Evolutionary conservation across 306 rosid species (phyloP).

Genomic region (Cucurbita maxima): DNA sequence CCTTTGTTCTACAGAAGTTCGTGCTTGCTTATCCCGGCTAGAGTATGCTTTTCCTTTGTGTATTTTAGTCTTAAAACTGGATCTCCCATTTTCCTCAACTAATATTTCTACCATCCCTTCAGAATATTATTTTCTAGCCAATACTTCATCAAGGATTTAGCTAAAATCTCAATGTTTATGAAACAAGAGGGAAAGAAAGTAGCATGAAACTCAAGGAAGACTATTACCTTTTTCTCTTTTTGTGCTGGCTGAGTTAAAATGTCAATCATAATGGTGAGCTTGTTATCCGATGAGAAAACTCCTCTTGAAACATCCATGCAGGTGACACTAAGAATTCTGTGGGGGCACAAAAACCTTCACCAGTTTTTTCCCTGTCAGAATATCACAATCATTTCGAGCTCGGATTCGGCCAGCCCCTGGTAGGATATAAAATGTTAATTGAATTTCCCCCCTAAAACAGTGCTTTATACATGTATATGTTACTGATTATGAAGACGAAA

Average conservation of each 20-base stretch:
- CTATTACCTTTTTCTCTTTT: too few species aligned
- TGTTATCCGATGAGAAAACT: not conserved
- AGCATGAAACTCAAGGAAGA: not conserved
- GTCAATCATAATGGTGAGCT: not conserved
- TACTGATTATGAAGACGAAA: not conserved
- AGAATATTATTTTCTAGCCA: not conserved
- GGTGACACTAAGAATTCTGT: slow-evolving; percentile 42
- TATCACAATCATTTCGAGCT: slow-evolving; percentile 45
- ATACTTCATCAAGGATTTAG: not conserved
- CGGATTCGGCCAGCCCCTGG: slow-evolving; percentile 79
- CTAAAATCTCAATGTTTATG: not conserved
- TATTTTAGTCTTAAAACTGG: not conserved
- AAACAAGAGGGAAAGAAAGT: not conserved
- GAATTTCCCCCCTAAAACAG: not conserved
- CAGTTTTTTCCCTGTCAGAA: slow-evolving; percentile 39
- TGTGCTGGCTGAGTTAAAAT: not conserved
- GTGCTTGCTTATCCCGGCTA: too few species aligned
- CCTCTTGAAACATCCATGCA: slow-evolving; percentile 12
- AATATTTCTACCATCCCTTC: not conserved
- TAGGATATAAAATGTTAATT: slow-evolving; percentile 1
- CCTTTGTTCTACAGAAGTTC: too few species aligned
- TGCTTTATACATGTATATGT: not conserved
- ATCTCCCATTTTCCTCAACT: not conserved
- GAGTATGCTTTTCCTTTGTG: not conserved
- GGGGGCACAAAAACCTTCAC: slow-evolving; percentile 37